phyloP scores from a whole-genome alignment of 2,329 filamentous ascomycete genomes.

The Calonectria ilicicola region DNA sequence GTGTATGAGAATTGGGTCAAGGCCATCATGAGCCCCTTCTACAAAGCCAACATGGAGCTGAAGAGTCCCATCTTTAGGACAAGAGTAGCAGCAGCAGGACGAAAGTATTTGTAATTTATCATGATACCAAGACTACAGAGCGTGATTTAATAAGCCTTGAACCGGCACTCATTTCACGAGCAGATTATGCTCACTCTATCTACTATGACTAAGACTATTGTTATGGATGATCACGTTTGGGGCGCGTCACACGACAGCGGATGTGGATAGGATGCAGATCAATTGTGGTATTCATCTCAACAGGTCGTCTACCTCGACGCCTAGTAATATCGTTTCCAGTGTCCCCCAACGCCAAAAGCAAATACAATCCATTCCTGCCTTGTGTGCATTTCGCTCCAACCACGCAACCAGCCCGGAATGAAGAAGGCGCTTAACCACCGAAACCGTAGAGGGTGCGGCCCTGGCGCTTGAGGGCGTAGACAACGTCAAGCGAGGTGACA shows the following conservation, averaged over 20 bases:
- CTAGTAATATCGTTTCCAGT: slow-evolving; percentile 46
- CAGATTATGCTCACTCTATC: too few relatives aligned
- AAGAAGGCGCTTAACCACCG: slow-evolving; percentile 74
- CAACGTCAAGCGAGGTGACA: slow-evolving; percentile 77
- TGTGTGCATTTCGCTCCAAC: slow-evolving; percentile 30
- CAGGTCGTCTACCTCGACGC: slow-evolving; percentile 51
- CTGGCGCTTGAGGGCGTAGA: slow-evolving; percentile 77
- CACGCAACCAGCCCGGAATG: slow-evolving; percentile 26
- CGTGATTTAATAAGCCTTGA: not conserved
- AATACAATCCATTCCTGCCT: slow-evolving; percentile 39
- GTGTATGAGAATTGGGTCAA: slow-evolving; percentile 98
- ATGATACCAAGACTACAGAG: slow-evolving; percentile 38
- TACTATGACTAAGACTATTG: too few relatives aligned
- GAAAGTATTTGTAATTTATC: slow-evolving; percentile 81
- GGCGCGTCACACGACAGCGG: not conserved
- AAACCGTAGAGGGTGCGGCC: slow-evolving; percentile 88
- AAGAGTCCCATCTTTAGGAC: slow-evolving; percentile 87
- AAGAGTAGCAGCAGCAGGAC: slow-evolving; percentile 86
- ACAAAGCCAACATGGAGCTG: slow-evolving; percentile 85
- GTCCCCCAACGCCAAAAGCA: slow-evolving; percentile 47
- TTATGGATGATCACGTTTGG: not conserved
- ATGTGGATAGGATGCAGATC: slow-evolving; percentile 33
- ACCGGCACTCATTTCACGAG: not conserved
- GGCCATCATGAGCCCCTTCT: slow-evolving; percentile 97
- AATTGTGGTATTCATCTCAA: slow-evolving; percentile 46